Conservation (phyloP, 345 rosid species). For the Sisymbrium altissimum region DNA sequence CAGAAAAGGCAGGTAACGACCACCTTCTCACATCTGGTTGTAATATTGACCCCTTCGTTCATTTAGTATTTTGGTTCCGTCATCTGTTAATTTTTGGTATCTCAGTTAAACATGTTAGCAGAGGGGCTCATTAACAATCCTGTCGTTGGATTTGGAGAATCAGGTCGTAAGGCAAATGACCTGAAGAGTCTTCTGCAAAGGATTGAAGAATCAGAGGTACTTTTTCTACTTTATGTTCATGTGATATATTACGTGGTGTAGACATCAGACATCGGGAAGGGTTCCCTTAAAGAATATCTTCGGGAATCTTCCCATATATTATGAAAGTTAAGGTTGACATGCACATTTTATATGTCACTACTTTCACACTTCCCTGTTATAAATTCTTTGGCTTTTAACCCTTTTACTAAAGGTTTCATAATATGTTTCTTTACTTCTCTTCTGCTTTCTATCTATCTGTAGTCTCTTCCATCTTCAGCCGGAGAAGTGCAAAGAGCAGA, state of each 20-base stretch:
- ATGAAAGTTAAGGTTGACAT: not conserved
- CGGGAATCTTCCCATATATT: not conserved
- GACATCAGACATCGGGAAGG: constrained; percentile 5
- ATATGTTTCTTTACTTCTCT: constrained; percentile 3
- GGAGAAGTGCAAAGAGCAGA: constrained; percentile 95
- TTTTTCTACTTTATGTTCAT: constrained; percentile 2
- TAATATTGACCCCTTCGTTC: constrained; percentile 8
- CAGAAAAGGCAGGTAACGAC: constrained; percentile 96
- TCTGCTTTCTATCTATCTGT: constrained; percentile 5
- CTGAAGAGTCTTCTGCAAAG: constrained; percentile 80
- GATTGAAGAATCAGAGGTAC: constrained; percentile 98
- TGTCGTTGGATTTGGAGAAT: constrained; percentile 90
- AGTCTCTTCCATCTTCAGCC: constrained; percentile 77
- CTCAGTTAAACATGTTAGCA: constrained; percentile 85
- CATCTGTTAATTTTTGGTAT: constrained; percentile 29
- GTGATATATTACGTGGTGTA: constrained; percentile 12
- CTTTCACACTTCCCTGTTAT: not conserved
- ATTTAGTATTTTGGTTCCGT: constrained; percentile 17
- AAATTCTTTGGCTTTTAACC: constrained; percentile 7
- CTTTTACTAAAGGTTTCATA: not conserved
- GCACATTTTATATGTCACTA: not conserved
- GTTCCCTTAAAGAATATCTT: not conserved
- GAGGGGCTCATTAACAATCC: constrained; percentile 95
- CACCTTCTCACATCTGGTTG: constrained; percentile 14
- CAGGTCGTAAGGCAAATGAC: constrained; percentile 72